Conservation (phyloP, 306 rosid genomes). For the Bauhinia variegata region DNA sequence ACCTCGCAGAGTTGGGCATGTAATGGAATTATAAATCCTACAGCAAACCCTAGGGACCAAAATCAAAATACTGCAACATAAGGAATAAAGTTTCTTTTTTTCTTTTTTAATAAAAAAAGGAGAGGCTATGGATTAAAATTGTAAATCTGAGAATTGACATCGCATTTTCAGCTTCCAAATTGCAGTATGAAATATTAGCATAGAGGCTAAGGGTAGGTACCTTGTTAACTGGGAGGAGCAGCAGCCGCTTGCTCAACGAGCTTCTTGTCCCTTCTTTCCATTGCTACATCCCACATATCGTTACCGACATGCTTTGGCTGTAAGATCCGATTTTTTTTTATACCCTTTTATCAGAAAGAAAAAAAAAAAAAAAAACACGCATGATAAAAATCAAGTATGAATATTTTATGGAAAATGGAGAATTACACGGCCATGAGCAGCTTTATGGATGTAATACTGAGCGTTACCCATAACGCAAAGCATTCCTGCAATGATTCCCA, state of each 20-base stretch:
- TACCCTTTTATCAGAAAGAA: background rate
- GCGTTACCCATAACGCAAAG: constrained; percentile 86
- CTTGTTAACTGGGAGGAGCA: constrained; percentile 40
- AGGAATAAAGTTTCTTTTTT: too few species aligned
- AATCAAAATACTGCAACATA: background rate
- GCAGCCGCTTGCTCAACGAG: constrained; percentile 58
- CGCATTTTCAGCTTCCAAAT: background rate
- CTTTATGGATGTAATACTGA: constrained; percentile 86
- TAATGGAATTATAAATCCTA: background rate
- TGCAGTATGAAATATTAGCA: background rate
- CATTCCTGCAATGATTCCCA: constrained; percentile 93
- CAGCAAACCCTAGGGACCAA: background rate
- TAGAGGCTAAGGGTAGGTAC: background rate
- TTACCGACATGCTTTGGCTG: constrained; percentile 94
- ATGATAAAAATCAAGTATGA: background rate
- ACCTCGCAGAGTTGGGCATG: too few species aligned
- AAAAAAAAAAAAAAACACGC: too few species aligned
- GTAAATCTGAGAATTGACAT: background rate
- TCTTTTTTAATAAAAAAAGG: too few species aligned
- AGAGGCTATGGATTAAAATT: too few species aligned
- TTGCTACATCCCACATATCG: constrained; percentile 96
- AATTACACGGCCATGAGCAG: constrained; percentile 85
- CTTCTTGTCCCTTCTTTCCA: constrained; percentile 96
- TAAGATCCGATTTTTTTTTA: constrained; percentile 1
- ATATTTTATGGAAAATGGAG: background rate